phyloP scores from a whole-genome alignment of 2,329 filamentous ascomycete genomes.

The Blastomyces parvus region DNA sequence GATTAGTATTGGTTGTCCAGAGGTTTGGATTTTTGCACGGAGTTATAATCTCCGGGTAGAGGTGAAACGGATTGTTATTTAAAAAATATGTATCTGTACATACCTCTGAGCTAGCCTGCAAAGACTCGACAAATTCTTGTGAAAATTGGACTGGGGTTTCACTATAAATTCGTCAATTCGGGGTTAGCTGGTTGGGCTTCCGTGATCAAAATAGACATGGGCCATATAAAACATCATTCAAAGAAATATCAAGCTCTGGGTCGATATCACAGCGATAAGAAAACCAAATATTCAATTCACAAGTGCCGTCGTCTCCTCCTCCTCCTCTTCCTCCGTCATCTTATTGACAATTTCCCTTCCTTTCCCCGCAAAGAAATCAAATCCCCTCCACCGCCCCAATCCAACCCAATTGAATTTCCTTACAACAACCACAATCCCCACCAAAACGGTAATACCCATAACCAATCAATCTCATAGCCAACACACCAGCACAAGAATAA shows the following conservation, averaged over 20 bases:
- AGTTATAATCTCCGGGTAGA: constrained; percentile 1
- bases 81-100: constrained; percentile 18
- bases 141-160: constrained; percentile 62
- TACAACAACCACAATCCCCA: background rate
- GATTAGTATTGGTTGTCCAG: constrained; percentile 6
- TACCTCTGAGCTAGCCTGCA: constrained; percentile 83
- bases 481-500: background rate
- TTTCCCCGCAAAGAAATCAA: background rate
- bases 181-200: constrained; percentile 11
- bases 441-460: background rate
- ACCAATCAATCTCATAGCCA: background rate
- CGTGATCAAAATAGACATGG: background rate
- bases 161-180: constrained; percentile 35
- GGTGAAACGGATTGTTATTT: constrained; percentile 6
- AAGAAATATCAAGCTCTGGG: background rate
- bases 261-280: background rate
- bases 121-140: constrained; percentile 67
- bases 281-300: background rate
- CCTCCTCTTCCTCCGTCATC: background rate
- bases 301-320: background rate
- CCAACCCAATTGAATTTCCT: background rate
- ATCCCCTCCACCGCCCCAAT: background rate
- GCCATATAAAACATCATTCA: too few relatives aligned
- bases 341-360: background rate
- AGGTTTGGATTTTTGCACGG: background rate